Evolutionary conservation across 192 early-diverging fungal genomes (phyloP), one percentile per base, ranked within the genome.

Genomic region (Coemansia sp.): DNA sequence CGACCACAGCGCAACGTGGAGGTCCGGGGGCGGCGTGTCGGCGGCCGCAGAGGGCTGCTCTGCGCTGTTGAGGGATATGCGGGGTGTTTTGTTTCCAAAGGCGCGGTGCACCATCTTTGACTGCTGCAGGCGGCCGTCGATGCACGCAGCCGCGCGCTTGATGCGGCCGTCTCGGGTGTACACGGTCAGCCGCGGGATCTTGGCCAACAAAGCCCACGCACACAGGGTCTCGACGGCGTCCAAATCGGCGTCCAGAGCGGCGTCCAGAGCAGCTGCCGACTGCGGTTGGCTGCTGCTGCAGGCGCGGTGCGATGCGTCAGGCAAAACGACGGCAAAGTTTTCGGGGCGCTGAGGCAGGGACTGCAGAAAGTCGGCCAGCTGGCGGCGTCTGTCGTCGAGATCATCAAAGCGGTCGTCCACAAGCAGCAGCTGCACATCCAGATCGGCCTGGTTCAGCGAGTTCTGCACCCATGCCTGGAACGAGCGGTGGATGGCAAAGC

Each of bases 381-480:
- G 47, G 38, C 55, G 55, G 5, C 61, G 61, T 40, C 37, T 72
- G 10, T 53, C 69, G 4, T 42, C 41, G 6, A 61, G 25, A 34
- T 42, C 57, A 18, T 60, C 69, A 9, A 52, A 57, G 39, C 63
- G 55, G 32, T 60, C 58, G 42, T 49, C 69, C 26, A 56, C 37
- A 24, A 72, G 32, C 15, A 72, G 54, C 39, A 65, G 57, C 25
- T 60, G 62, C 15, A 72, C 61, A 29, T 72, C 69, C 17, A 72
- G 39, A 22, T 58, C 57, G 3, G 61, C 58, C 44, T 72, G 69
- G 1, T 24, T 49, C 25, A 72, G 46, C 3, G 69, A 65, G 43
- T 34, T 37, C 23, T 65, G 69, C 49, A 72, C 69, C 69, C 69
- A 72, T 10, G 35, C 50, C 45, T 72, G 69, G 57, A 72, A 60